Percentiles rank a stretch among this genome's conserved stretches.
phyloP scores from a whole-genome alignment of 495 filamentous ascomycete genomes.

The Aspergillus taichungensis region DNA sequence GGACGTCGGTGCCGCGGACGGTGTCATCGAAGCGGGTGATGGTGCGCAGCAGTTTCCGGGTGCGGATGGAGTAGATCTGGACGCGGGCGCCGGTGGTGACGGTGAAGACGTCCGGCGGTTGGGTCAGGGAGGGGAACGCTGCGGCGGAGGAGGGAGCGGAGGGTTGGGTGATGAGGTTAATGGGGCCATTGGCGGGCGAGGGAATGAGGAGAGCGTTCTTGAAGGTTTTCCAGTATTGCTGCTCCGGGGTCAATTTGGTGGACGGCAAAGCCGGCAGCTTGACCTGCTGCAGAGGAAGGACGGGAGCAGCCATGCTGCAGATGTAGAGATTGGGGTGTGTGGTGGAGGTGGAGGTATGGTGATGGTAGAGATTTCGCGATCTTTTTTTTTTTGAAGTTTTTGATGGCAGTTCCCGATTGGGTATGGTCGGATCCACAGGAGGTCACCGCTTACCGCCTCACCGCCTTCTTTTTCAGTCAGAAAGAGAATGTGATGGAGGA shows the following conservation, averaged over 20 bases:
- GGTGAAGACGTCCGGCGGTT: conserved; percentile 68
- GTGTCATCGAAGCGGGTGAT: conserved; percentile 87
- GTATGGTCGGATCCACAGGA: too few relatives aligned
- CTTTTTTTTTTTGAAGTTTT: conserved; percentile 2
- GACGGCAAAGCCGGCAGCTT: conserved; percentile 60
- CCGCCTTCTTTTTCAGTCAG: too few relatives aligned
- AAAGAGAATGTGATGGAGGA: too few relatives aligned
- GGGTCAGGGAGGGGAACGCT: conserved; percentile 38
- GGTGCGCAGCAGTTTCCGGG: conserved; percentile 79
- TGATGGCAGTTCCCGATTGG: neutral
- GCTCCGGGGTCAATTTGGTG: conserved; percentile 63
- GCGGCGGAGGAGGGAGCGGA: conserved; percentile 39
- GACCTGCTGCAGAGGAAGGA: conserved; percentile 70
- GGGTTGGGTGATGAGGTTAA: conserved; percentile 84
- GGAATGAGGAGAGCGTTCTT: conserved; percentile 79
- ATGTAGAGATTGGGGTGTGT: neutral
- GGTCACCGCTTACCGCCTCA: too few relatives aligned
- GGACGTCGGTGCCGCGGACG: conserved; percentile 76
- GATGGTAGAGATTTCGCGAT: conserved; percentile 1
- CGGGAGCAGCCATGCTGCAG: conserved; percentile 73
- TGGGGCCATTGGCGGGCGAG: conserved; percentile 71
- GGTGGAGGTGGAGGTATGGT: neutral
- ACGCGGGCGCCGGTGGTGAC: conserved; percentile 85
- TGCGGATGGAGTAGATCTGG: conserved; percentile 85
- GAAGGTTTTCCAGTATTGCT: conserved; percentile 91